phyloP scores from a whole-genome alignment of 2,329 filamentous ascomycete species.

The Herpotrichia juniperi region DNA sequence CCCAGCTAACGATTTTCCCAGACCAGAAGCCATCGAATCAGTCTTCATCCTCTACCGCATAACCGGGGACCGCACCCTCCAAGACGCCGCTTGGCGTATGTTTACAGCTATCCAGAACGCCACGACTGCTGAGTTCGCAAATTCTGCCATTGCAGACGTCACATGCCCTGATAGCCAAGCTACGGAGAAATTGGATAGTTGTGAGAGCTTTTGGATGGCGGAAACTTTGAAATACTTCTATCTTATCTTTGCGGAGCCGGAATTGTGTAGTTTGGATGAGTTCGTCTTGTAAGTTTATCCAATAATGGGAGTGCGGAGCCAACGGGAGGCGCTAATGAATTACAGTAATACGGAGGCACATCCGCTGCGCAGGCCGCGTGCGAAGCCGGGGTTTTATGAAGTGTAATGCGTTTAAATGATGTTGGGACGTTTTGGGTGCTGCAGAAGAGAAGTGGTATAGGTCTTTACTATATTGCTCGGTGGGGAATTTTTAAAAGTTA shows the following conservation, averaged over 20 bases:
- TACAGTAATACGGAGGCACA: conserved; percentile 60
- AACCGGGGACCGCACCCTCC: conserved; percentile 76
- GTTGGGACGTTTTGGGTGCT: too few species aligned
- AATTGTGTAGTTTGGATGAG: conserved; percentile 70
- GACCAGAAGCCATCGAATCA: conserved; percentile 85
- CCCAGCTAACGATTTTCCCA: background rate
- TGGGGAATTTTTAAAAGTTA: too few species aligned
- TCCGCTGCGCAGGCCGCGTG: conserved; percentile 51
- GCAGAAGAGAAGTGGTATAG: too few species aligned
- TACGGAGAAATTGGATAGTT: conserved; percentile 38
- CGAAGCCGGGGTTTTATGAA: too few species aligned
- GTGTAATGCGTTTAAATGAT: too few species aligned
- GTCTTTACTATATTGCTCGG: too few species aligned
- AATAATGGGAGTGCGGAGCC: background rate
- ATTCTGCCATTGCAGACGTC: conserved; percentile 74
- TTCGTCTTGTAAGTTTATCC: conserved; percentile 60
- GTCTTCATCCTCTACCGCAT: conserved; percentile 92
- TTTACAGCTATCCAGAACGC: conserved; percentile 72
- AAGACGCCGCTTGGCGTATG: conserved; percentile 87
- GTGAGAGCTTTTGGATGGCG: conserved; percentile 83
- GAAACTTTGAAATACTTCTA: conserved; percentile 96
- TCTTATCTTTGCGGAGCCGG: conserved; percentile 74
- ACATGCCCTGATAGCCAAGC: conserved; percentile 40
- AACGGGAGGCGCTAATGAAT: background rate
- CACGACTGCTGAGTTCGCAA: conserved; percentile 69